Percentiles rank a stretch among this genome's conserved stretches.
phyloP scores from a whole-genome alignment of 306 rosid genomes.

The Cicer judaicum region DNA sequence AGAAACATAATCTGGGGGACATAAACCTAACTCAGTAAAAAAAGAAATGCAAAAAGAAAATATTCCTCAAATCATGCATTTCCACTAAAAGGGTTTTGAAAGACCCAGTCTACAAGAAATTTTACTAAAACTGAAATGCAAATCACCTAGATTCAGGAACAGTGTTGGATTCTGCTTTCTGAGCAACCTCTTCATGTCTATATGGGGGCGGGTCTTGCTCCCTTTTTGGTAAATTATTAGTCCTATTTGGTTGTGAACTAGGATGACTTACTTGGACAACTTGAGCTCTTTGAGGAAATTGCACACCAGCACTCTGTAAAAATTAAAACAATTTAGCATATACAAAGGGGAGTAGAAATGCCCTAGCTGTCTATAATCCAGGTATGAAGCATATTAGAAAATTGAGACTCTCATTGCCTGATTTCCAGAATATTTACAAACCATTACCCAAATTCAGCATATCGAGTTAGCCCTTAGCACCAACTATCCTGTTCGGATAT shows the following conservation, averaged over 20 bases:
- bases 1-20: too few species aligned
- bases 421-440: not conserved
- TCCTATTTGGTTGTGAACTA: conserved; percentile 55
- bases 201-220: conserved; percentile 48
- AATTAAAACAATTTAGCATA: conserved; percentile 35
- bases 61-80: not conserved
- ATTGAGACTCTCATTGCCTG: not conserved
- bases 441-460: conserved; percentile 18
- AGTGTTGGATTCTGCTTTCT: conserved; percentile 55
- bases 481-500: not conserved
- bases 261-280: conserved; percentile 58
- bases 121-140: conserved; percentile 38
- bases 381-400: conserved; percentile 26
- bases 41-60: too few species aligned
- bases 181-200: conserved; percentile 56
- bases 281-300: conserved; percentile 80
- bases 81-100: conserved; percentile 24
- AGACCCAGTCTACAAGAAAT: conserved; percentile 20
- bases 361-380: conserved; percentile 9
- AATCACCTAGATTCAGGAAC: conserved; percentile 85
- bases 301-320: conserved; percentile 85
- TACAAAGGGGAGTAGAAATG: conserved; percentile 27
- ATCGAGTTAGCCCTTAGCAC: not conserved
- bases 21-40: too few species aligned
- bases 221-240: conserved; percentile 50